Evolutionary conservation across 331 rosid genomes (phyloP), one percentile per base, ranked within the genome.

Genomic region (Rhamnella rubrinervis): DNA sequence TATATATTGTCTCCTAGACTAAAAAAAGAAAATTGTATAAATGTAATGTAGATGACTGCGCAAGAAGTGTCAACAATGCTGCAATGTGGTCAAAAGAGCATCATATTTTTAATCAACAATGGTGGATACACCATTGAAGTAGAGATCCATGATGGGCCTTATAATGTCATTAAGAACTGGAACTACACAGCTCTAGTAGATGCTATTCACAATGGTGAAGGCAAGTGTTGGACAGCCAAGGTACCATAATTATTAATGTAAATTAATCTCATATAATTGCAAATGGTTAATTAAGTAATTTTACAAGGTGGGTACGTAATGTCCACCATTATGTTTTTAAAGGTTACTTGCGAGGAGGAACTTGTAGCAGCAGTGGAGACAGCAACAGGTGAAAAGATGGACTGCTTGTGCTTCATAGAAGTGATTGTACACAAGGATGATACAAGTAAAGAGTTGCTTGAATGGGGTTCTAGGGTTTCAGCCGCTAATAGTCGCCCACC

Each of bases 221-320:
- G 96, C 35, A 85, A 89, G 6, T 85, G 92, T 72, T 89, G 93
- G 91, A 89, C 93, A 17, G 16, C 86, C 39, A 89, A 90, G 92
- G 93, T 85, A 15, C 70, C 46, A 8, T 59, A 23, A 63, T 20
- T 26, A 47, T 69, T 8, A 44, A 44, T 31, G 5, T 31, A 3
- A 31, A 31, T 31, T 31, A 31, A 31, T 31, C 35, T 31, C 35
- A 31, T 31, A 31, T 31, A 31, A 3, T 31, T 31, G 35, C 5
- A 31, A 31, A 31, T 31, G 35, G 5, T 31, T 31, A 4, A 31
- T 31, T 31, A 31, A 31, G 5, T 31, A 31, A 31, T 31, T 3
- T 31, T 3, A 2, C 35, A 31, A 31, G 4, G 35, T 31, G 35
- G 35, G 5, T 31, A 31, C 35, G 35, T 31, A 31, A 31, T 31